These are phyloP conservation scores for Leccinum rimulosum DNA, from an alignment of 768 basidiomycete species.

Conservation along the genomic window DNA sequence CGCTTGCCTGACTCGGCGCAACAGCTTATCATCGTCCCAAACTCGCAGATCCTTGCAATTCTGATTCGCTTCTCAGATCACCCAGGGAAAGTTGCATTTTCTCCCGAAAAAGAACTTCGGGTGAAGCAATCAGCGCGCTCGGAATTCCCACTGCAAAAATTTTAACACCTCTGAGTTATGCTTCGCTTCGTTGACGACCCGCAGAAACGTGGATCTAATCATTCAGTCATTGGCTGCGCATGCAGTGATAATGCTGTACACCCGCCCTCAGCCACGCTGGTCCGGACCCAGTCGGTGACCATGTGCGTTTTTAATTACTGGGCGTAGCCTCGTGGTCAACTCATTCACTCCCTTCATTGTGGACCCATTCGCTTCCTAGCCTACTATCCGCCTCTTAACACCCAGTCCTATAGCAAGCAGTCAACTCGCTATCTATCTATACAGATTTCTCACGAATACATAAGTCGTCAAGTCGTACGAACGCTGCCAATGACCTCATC, in stretches of 20 bases:
- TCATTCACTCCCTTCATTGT: conserved; percentile 6
- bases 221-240: conserved; percentile 5
- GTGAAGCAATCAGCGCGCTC: conserved; percentile 4
- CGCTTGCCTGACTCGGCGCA: not conserved
- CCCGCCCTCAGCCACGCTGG: not conserved
- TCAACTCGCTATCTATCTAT: not conserved
- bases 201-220: conserved; percentile 21
- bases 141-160: not conserved
- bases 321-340: conserved; percentile 1
- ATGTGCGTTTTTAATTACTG: conserved; percentile 2
- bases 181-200: not conserved
- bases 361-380: conserved; percentile 1
- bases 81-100: too few species aligned
- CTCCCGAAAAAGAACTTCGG: not conserved
- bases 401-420: not conserved
- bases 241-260: conserved; percentile 17
- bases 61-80: not conserved
- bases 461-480: not conserved
- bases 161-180: not conserved
- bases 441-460: conserved; percentile 12
- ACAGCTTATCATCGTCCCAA: not conserved
- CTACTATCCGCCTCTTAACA: conserved; percentile 5
- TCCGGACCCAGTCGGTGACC: conserved; percentile 10
- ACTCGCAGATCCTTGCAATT: not conserved
- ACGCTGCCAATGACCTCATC: conserved; percentile 17